Conservation (phyloP, 2,329 filamentous ascomycete species). For the Incumbomyces delicatus region DNA sequence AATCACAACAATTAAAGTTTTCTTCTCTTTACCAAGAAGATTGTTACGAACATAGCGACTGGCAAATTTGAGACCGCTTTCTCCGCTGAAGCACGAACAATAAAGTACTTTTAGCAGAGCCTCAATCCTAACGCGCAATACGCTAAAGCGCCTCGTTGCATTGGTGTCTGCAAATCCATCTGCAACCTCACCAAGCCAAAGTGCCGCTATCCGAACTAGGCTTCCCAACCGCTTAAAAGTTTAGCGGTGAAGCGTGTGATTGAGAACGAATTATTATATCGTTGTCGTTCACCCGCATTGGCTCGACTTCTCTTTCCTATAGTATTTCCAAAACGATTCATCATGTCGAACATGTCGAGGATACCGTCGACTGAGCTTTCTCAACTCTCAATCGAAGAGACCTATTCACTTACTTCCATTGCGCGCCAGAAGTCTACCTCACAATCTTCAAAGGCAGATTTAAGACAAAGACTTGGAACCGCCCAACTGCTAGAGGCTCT, state of each 20-base stretch:
- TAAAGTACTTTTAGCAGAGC: background rate
- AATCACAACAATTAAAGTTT: background rate
- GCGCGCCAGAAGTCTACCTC: conserved; percentile 18
- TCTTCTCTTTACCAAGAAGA: no score
- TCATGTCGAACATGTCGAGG: background rate
- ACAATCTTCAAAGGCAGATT: conserved; percentile 13
- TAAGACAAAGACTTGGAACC: conserved; percentile 19
- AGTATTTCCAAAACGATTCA: background rate
- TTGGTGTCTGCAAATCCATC: background rate
- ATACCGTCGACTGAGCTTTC: background rate
- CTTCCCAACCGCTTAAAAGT: conserved; percentile 2
- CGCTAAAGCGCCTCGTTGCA: conserved; percentile 2
- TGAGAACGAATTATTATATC: background rate
- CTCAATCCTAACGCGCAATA: background rate
- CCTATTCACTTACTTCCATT: conserved; percentile 17
- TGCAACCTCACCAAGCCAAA: background rate
- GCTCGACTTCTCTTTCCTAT: background rate
- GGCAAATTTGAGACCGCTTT: no score
- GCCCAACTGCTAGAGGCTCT: conserved; percentile 17
- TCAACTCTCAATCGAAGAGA: conserved; percentile 18
- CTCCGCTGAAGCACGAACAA: background rate
- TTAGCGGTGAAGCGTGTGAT: conserved; percentile 8
- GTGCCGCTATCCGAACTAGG: conserved; percentile 6
- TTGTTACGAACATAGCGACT: no score
- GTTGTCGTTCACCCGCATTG: background rate